These are phyloP conservation scores for Hypomontagnella monticulosa DNA, from an alignment of 495 filamentous ascomycete genomes.

Conservation along the genomic window DNA sequence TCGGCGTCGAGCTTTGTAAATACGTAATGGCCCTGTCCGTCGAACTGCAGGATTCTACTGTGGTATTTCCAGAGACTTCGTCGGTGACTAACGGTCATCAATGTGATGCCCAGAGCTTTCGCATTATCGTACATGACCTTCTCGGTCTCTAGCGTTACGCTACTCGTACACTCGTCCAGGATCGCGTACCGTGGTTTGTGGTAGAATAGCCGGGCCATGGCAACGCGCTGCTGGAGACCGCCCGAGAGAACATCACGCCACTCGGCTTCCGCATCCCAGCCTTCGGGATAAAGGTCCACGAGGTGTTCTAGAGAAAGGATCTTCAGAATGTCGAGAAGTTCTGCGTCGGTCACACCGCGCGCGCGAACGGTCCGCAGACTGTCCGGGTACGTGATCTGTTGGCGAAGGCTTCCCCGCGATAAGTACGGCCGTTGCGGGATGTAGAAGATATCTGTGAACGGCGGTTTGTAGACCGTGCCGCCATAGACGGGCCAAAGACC, in stretches of 20 bases:
- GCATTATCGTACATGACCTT: conserved; percentile 97
- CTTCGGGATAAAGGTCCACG: conserved; percentile 77
- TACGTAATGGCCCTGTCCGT: conserved; percentile 89
- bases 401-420: conserved; percentile 84
- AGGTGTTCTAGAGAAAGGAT: conserved; percentile 84
- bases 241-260: conserved; percentile 92
- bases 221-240: conserved; percentile 95
- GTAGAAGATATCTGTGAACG: conserved; percentile 93
- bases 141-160: conserved; percentile 92
- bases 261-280: conserved; percentile 95
- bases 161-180: conserved; percentile 94
- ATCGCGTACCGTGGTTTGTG: conserved; percentile 93
- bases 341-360: conserved; percentile 83
- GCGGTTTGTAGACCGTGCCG: conserved; percentile 88
- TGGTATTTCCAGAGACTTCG: conserved; percentile 97
- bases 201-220: conserved; percentile 97
- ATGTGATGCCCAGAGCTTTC: conserved; percentile 86
- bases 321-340: conserved; percentile 78
- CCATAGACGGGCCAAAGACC: conserved; percentile 99
- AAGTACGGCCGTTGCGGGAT: conserved; percentile 97
- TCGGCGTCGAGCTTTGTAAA: conserved; percentile 94
- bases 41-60: conserved; percentile 91
- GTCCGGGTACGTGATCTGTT: conserved; percentile 97
- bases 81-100: conserved; percentile 95
- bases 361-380: conserved; percentile 84